These are phyloP conservation scores for Lodderomyces jiufengensis DNA, from an alignment of 1,139 yeast species.

Conservation along the genomic window DNA sequence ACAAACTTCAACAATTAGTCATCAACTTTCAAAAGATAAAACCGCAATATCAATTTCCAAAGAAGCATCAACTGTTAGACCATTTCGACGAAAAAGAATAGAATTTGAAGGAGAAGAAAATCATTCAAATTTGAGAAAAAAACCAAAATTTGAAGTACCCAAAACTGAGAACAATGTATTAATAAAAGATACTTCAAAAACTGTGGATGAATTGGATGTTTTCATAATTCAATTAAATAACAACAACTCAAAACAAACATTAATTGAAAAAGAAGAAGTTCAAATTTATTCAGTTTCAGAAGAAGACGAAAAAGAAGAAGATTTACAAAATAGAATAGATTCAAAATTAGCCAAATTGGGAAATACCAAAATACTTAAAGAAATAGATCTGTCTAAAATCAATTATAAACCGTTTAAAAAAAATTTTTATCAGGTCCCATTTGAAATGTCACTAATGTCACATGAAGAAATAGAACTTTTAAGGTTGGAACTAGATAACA, in stretches of 20 bases:
- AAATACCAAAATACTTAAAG: slow-evolving; percentile 31
- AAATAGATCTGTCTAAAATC: slow-evolving; percentile 44
- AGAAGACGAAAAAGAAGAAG: slow-evolving; percentile 15
- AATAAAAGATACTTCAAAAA: slow-evolving; percentile 11
- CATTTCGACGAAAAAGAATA: slow-evolving; percentile 1
- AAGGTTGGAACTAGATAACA: slow-evolving; percentile 59
- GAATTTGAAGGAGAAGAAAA: slow-evolving; percentile 7
- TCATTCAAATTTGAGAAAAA: slow-evolving; percentile 16
- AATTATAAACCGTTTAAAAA: slow-evolving; percentile 56
- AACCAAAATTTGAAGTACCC: slow-evolving; percentile 27
- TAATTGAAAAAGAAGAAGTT: slow-evolving; percentile 6
- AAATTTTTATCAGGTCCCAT: slow-evolving; percentile 61
- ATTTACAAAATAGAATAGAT: slow-evolving; percentile 21
- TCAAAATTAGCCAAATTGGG: slow-evolving; percentile 29
- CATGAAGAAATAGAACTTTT: slow-evolving; percentile 52
- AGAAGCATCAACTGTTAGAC: not conserved
- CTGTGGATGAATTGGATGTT: slow-evolving; percentile 22
- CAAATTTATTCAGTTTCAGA: not conserved
- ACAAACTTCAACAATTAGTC: not conserved
- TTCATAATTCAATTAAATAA: slow-evolving; percentile 13
- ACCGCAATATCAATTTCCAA: slow-evolving; percentile 1
- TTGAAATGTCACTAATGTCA: slow-evolving; percentile 45
- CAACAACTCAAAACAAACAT: not conserved
- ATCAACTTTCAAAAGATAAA: not conserved
- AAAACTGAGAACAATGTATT: slow-evolving; percentile 8